Percentiles rank a stretch among this genome's conserved stretches.
Conservation (phyloP, 2,329 filamentous ascomycete genomes). For the Cryoendolithus antarcticus region DNA sequence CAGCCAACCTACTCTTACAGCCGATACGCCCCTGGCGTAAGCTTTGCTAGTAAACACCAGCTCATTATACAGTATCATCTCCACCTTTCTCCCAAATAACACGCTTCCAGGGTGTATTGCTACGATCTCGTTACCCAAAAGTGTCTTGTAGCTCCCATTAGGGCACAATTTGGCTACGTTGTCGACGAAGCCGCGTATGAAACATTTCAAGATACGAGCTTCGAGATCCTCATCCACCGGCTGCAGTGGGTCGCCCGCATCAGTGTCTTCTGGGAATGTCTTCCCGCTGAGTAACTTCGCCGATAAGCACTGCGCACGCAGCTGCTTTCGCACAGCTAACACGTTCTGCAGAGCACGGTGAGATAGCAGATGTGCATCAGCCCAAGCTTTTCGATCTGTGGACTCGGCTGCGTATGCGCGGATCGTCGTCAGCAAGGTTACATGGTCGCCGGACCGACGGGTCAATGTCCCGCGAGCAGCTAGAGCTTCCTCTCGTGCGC, state of each 20-base stretch:
- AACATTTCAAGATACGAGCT: constrained; percentile 42
- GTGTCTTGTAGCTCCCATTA: constrained; percentile 49
- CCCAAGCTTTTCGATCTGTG: constrained; percentile 49
- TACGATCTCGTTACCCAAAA: constrained; percentile 49
- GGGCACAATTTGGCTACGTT: constrained; percentile 49
- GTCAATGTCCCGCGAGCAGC: constrained; percentile 43
- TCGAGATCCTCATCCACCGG: constrained; percentile 37
- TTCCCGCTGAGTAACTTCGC: constrained; percentile 26
- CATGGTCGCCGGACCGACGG: constrained; percentile 50
- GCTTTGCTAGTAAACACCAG: constrained; percentile 54
- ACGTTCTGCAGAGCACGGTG: constrained; percentile 54
- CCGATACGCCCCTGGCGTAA: constrained; percentile 50
- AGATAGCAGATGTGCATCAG: constrained; percentile 44
- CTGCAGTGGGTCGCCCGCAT: constrained; percentile 12
- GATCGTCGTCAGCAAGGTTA: constrained; percentile 49
- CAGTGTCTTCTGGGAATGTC: constrained; percentile 1
- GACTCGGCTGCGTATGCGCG: constrained; percentile 47
- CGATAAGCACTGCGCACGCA: constrained; percentile 42
- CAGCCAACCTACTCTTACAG: constrained; percentile 51
- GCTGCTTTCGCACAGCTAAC: constrained; percentile 53
- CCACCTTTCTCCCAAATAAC: constrained; percentile 46
- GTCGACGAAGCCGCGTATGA: constrained; percentile 46
- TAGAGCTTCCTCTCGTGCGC: constrained; percentile 47
- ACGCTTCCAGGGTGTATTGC: constrained; percentile 52
- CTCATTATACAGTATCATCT: constrained; percentile 53